Evolutionary conservation across 345 rosid species (phyloP).

Genomic region (Eucalyptus decipiens): DNA sequence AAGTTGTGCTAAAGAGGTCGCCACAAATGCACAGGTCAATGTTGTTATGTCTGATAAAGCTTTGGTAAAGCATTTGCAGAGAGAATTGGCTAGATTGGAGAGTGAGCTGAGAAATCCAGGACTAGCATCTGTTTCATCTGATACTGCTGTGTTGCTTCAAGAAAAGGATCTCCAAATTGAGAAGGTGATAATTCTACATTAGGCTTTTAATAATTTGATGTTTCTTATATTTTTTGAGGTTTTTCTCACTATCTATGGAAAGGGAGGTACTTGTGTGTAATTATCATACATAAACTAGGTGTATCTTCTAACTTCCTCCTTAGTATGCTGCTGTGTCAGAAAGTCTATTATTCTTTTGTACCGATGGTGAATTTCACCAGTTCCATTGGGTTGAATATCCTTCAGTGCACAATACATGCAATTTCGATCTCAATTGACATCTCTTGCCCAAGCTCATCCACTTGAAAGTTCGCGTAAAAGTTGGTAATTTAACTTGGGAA

Average conservation of each 20-base stretch:
- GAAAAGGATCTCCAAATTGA: slow-evolving; percentile 75
- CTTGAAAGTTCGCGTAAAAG: background rate
- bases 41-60: slow-evolving; percentile 85
- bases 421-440: background rate
- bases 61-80: slow-evolving; percentile 75
- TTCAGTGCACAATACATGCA: background rate
- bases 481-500: background rate
- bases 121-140: slow-evolving; percentile 18
- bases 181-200: slow-evolving; percentile 28
- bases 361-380: background rate
- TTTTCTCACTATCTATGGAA: background rate
- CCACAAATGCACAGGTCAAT: slow-evolving; percentile 29
- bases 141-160: slow-evolving; percentile 33
- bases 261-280: background rate
- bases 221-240: background rate
- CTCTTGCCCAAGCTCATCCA: background rate
- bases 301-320: background rate
- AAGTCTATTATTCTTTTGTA: background rate
- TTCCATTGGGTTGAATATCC: background rate
- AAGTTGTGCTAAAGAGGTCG: too few species aligned
- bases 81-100: slow-evolving; percentile 80
- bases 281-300: background rate
- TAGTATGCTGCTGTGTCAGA: background rate
- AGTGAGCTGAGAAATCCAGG: slow-evolving; percentile 47
- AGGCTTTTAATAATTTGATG: background rate